Evolutionary conservation across 352 stramenopile genomes (phyloP), one percentile per base, ranked within the genome.

Genomic region (Globisporangium parvum): DNA sequence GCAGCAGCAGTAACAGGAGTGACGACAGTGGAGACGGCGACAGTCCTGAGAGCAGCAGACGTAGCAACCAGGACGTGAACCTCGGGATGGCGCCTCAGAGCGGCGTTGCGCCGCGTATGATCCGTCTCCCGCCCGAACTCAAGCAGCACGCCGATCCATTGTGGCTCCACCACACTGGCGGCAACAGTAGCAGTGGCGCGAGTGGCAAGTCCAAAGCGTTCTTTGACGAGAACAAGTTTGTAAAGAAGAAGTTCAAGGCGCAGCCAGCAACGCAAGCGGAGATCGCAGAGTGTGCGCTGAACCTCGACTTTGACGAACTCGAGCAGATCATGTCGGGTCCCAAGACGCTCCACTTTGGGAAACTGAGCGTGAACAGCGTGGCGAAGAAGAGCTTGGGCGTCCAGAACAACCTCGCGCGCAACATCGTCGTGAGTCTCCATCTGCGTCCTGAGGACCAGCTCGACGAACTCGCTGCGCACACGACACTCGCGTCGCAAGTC

Each of bases 231-330:
- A 88, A 93, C 48, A 95, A 92, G 59, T 75, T 97, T 26, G 71
- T 97, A 33, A 91, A 92, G 62, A 90, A 90, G 55, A 98, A 98
- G 44, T 98, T 96, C 68, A 97, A 98, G 52, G 9, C 77, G 0
- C 46, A 57, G 3, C 91, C 93, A 6, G 77, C 85, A 10, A 98
- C 91, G 0, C 91, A 96, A 42, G 91, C 88, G 0, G 93, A 98
- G 44, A 63, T 96, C 1, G 74, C 77, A 0, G 92, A 98, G 50
- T 98, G 93, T 50, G 59, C 53, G 0, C 40, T 69, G 3, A 75
- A 67, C 0, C 63, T 98, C 12, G 75, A 73, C 18, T 85, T 85
- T 52, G 77, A 94, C 15, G 71, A 96, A 37, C 73, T 98, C 1
- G 82, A 89, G 50, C 63, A 71, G 12, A 55, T 93, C 0, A 33